Base-by-base conservation (phyloP, 108 stramenopile species). In the Skeletonema menzelii region DNA sequence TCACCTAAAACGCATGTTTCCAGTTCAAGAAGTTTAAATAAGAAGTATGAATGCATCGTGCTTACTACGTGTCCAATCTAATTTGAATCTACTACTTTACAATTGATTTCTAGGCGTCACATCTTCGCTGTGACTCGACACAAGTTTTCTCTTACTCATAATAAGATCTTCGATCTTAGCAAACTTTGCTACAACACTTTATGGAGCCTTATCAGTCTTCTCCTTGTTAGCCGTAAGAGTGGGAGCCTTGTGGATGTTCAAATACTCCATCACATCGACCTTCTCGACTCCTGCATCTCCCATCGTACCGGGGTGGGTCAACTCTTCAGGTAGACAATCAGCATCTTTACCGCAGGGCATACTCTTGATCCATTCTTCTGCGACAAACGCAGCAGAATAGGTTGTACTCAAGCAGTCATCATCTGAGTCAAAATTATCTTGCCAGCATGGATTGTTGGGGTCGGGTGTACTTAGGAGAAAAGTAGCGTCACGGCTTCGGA, bases 341-440 rank as follows among this genome's bases (percentile, higher is more conserved):
- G 70, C 80, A 42, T 77, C 80, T 47, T 82, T 76, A 44, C 76
- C 80, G 46, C 80, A 82, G 5, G 76, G 76, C 76, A 82, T 61
- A 24, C 70, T 72, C 59, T 82, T 82, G 37, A 82, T 77, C 80
- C 80, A 82, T 42, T 82, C 73, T 38, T 82, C 76, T 7, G 80
- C 76, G 38, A 82, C 76, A 60, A 82, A 82, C 4, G 70, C 56
- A 11, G 80, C 72, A 30, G 80, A 82, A 62, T 77, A 82, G 13
- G 37, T 58, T 26, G 80, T 82, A 53, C 67, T 69, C 28, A 82
- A 63, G 22, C 80, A 82, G 65, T 82, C 80, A 49, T 82, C 75
- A 0, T 82, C 80, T 15, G 49, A 35, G 56, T 82, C 80, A 38
- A 72, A 82, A 38, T 67, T 70, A 38, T 82, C 80, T 72, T 82